These are phyloP conservation scores for Lavandula angustifolia DNA, from an alignment of 257 asterid genomes.

Conservation along the genomic window DNA sequence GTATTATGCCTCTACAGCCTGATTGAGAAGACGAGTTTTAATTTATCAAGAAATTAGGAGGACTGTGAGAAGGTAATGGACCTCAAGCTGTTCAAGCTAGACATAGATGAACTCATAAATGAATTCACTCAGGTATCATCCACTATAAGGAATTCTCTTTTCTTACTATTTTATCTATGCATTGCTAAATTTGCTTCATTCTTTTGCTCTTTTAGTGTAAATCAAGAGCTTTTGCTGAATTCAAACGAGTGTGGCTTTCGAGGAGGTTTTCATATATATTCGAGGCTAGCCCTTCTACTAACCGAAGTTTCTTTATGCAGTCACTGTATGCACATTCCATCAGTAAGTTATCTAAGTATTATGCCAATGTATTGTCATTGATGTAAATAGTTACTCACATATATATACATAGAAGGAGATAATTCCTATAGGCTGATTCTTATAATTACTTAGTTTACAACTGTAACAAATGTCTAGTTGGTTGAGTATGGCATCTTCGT, in stretches of 20 bases:
- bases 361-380: conserved; percentile 1
- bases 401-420: too few species aligned
- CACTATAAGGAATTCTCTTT: neutral
- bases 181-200: conserved; percentile 10
- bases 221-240: conserved; percentile 58
- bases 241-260: conserved; percentile 76
- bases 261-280: conserved; percentile 75
- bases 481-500: conserved; percentile 15
- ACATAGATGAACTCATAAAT: conserved; percentile 76
- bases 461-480: too few species aligned
- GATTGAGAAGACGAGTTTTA: conserved; percentile 23
- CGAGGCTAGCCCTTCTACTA: conserved; percentile 82
- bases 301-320: conserved; percentile 86
- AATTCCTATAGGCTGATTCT: too few species aligned
- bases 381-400: too few species aligned
- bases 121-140: conserved; percentile 60
- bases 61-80: conserved; percentile 56
- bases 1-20: conserved; percentile 18
- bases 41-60: conserved; percentile 18
- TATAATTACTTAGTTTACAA: too few species aligned
- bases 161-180: neutral
- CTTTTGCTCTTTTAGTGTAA: conserved; percentile 44
- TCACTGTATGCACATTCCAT: conserved; percentile 71
- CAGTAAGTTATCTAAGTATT: conserved; percentile 39
- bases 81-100: conserved; percentile 70